A percentile compares a stretch with the other conserved stretches of the same genome.
Evolutionary conservation across 2,329 filamentous ascomycete species (phyloP).

Genomic region (Pezicula carpinea): DNA sequence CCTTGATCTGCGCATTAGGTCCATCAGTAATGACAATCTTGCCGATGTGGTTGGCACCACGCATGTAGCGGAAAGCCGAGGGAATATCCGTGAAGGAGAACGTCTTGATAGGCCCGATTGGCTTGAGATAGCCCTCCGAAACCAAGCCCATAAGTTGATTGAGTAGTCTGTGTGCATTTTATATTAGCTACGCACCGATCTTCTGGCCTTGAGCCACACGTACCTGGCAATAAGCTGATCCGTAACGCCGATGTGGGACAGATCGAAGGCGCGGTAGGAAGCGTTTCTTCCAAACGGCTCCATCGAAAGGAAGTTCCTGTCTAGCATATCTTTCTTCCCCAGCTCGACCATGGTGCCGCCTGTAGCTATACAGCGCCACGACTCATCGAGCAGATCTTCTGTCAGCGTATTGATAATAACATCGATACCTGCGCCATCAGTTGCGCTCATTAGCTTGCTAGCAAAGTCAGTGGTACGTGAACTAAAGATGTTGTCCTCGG

Average conservation of each 20-base stretch:
- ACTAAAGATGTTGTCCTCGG: slow-evolving; percentile 33
- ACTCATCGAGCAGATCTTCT: slow-evolving; percentile 22
- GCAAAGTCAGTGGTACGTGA: slow-evolving; percentile 22
- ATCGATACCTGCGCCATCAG: slow-evolving; percentile 19
- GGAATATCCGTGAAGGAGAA: slow-evolving; percentile 24
- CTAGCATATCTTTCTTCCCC: slow-evolving; percentile 14
- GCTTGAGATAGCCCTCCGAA: slow-evolving; percentile 7
- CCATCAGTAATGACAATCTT: slow-evolving; percentile 32
- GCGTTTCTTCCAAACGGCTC: slow-evolving; percentile 14
- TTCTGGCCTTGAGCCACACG: background rate
- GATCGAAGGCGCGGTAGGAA: slow-evolving; percentile 2
- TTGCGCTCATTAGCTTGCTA: slow-evolving; percentile 10
- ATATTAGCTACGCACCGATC: background rate
- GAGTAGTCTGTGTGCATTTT: background rate
- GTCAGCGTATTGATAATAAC: slow-evolving; percentile 20
- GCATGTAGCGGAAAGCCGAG: slow-evolving; percentile 26
- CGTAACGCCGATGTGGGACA: background rate
- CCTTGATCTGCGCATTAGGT: background rate
- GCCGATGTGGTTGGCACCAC: slow-evolving; percentile 36
- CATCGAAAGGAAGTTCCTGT: slow-evolving; percentile 12
- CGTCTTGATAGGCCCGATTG: slow-evolving; percentile 10
- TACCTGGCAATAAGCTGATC: slow-evolving; percentile 1
- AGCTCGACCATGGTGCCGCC: slow-evolving; percentile 13
- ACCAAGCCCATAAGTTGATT: slow-evolving; percentile 6
- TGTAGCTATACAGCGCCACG: slow-evolving; percentile 28